Base-by-base conservation (phyloP, 192 early-diverging fungal genomes). In the Linderina pennispora region DNA sequence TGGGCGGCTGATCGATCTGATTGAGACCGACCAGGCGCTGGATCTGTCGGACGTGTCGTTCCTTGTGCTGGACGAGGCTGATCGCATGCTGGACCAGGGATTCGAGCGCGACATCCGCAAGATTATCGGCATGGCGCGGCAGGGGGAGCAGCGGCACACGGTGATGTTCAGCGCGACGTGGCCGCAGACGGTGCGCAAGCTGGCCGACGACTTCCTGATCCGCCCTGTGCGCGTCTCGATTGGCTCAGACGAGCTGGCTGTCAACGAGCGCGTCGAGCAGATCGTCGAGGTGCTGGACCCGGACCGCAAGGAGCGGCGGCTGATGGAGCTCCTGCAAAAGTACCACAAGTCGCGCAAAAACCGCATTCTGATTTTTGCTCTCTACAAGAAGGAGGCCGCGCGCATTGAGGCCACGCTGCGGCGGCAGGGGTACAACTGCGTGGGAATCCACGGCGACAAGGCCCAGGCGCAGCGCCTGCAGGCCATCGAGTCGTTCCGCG, bases 81-180 rank as follows among this genome's bases (percentile, higher is more conserved):
- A 98, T 76, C 85, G 93, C 47, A 98, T 96, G 96, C 72, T 98
- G 48, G 93, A 99, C 50, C 80, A 83, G 48, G 93, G 91, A 25
- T 96, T 96, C 70, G 89, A 97, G 53, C 81, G 87, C 42, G 89
- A 85, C 36, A 91, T 98, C 45, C 80, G 82, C 36, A 82, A 82
- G 20, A 97, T 98, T 48, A 79, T 95, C 34, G 65, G 65, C 17
- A 85, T 91, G 53, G 76, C 61, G 24, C 71, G 77, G 67, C 78
- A 87, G 35, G 78, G 79, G 39, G 70, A 73, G 17, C 67, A 78
- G 36, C 85, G 91, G 16, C 93, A 96, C 57, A 95, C 91, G 3
- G 85, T 91, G 45, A 95, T 96, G 92, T 96, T 95, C 68, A 83
- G 81, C 20, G 95, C 95, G 4, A 98, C 95, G 3, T 97, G 93